These are phyloP conservation scores for Aspergillus biplanus DNA, from an alignment of 495 filamentous ascomycete species.

Conservation along the genomic window DNA sequence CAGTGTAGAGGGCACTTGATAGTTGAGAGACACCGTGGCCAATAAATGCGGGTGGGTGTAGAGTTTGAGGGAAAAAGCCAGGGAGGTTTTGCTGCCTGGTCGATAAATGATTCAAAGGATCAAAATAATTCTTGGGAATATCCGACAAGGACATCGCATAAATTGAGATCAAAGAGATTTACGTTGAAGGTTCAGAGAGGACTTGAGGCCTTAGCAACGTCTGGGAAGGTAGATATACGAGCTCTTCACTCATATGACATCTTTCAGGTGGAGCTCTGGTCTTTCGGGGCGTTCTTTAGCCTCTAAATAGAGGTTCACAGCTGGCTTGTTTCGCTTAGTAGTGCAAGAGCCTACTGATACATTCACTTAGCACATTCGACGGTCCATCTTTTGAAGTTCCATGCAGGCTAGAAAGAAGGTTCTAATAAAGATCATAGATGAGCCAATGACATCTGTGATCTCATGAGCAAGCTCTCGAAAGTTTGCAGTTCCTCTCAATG, in stretches of 20 bases:
- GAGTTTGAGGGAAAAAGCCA: slow-evolving; percentile 21
- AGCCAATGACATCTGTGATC: background rate
- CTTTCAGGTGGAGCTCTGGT: slow-evolving; percentile 16
- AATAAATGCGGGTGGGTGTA: slow-evolving; percentile 29
- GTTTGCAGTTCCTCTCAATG: background rate
- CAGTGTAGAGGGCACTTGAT: slow-evolving; percentile 26
- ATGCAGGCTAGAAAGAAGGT: background rate
- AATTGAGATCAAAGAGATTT: slow-evolving; percentile 8
- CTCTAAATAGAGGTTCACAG: background rate
- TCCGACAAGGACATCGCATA: slow-evolving; percentile 53
- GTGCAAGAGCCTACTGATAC: slow-evolving; percentile 12
- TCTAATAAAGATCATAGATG: background rate
- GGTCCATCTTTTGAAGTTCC: background rate
- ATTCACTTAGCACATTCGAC: slow-evolving; percentile 13
- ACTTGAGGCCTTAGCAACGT: slow-evolving; percentile 17
- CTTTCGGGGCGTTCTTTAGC: background rate
- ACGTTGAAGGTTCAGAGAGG: slow-evolving; percentile 19
- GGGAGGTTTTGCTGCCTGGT: slow-evolving; percentile 35
- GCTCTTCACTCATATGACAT: slow-evolving; percentile 23
- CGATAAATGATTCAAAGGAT: slow-evolving; percentile 41
- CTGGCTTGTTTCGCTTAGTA: slow-evolving; percentile 5
- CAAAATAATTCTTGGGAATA: slow-evolving; percentile 41
- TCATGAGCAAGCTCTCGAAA: background rate
- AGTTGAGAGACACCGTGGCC: slow-evolving; percentile 31
- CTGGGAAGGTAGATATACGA: slow-evolving; percentile 14